phyloP scores from a whole-genome alignment of 139 green algal species.

The Chlamydomonas sphaeroides region DNA sequence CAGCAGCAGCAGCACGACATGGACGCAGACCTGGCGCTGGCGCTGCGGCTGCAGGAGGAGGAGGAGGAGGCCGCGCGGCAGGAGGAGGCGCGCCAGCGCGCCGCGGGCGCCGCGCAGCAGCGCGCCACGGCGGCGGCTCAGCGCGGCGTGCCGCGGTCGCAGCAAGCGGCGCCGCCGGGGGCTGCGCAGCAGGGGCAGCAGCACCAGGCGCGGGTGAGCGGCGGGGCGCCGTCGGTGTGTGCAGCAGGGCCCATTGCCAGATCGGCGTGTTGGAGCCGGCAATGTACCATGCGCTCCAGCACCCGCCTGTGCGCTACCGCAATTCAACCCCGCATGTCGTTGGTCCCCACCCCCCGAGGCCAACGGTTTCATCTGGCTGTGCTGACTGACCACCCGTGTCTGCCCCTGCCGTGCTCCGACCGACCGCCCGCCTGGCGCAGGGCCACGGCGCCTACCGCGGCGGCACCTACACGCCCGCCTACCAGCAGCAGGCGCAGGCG shows the following conservation, averaged over 20 bases:
- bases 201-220: too few species aligned
- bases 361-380: too few species aligned
- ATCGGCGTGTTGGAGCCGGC: too few species aligned
- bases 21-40: slow-evolving; percentile 85
- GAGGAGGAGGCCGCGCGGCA: slow-evolving; percentile 52
- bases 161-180: slow-evolving; percentile 13
- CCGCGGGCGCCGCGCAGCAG: neutral
- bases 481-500: slow-evolving; percentile 38
- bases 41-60: slow-evolving; percentile 87
- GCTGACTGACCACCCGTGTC: too few species aligned
- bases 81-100: slow-evolving; percentile 20
- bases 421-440: too few species aligned
- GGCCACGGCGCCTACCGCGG: neutral
- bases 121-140: neutral
- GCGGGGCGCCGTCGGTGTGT: too few species aligned
- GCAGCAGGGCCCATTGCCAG: too few species aligned
- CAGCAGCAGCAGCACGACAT: slow-evolving; percentile 5
- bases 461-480: slow-evolving; percentile 10
- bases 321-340: too few species aligned
- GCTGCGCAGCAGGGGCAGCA: neutral
- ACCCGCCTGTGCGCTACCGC: too few species aligned
- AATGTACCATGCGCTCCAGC: too few species aligned
- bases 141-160: slow-evolving; percentile 1
- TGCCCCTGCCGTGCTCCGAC: too few species aligned
- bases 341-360: too few species aligned